A percentile compares a stretch with the other conserved stretches of the same genome.
Evolutionary conservation across 2,329 filamentous ascomycete genomes (phyloP).

Genomic region (Monosporascus cannonballus): DNA sequence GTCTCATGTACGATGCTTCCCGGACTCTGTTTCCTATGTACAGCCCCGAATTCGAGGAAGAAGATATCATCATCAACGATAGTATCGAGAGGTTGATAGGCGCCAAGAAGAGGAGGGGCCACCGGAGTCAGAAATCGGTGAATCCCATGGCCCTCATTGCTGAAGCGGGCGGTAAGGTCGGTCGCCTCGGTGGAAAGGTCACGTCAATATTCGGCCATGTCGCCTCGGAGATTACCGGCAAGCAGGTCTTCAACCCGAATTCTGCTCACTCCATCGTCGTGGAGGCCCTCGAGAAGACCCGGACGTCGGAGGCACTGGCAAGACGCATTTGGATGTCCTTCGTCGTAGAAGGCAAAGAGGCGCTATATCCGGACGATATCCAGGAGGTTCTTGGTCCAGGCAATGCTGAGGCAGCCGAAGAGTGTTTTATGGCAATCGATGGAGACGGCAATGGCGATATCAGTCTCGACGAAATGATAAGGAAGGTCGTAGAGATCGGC

Average conservation of each 20-base stretch:
- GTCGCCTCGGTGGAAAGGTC: slow-evolving; percentile 84
- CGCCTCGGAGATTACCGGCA: slow-evolving; percentile 90
- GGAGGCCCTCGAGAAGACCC: slow-evolving; percentile 78
- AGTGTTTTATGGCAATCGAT: slow-evolving; percentile 77
- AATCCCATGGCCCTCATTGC: slow-evolving; percentile 75
- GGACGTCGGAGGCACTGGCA: slow-evolving; percentile 86
- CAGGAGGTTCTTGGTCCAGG: slow-evolving; percentile 76
- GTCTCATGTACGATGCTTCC: slow-evolving; percentile 85
- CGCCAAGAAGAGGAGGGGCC: slow-evolving; percentile 39
- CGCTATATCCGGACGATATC: slow-evolving; percentile 75
- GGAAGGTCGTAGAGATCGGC: slow-evolving; percentile 77
- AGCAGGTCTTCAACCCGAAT: slow-evolving; percentile 89
- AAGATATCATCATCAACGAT: slow-evolving; percentile 89
- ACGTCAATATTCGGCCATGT: slow-evolving; percentile 90
- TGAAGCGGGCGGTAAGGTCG: slow-evolving; percentile 66
- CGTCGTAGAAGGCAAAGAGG: slow-evolving; percentile 80
- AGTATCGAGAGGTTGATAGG: slow-evolving; percentile 65
- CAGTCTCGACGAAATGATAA: slow-evolving; percentile 89
- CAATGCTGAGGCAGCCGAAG: slow-evolving; percentile 72
- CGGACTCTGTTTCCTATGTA: slow-evolving; percentile 86
- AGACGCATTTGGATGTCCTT: slow-evolving; percentile 97
- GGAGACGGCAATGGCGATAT: slow-evolving; percentile 89
- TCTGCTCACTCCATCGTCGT: slow-evolving; percentile 85
- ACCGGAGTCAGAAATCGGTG: slow-evolving; percentile 50
- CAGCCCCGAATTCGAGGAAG: slow-evolving; percentile 82